Percentiles rank a stretch among this genome's conserved stretches.
Evolutionary conservation across 169 alveolate genomes (phyloP).

Genomic region (Ichthyophthirius multifiliis): DNA sequence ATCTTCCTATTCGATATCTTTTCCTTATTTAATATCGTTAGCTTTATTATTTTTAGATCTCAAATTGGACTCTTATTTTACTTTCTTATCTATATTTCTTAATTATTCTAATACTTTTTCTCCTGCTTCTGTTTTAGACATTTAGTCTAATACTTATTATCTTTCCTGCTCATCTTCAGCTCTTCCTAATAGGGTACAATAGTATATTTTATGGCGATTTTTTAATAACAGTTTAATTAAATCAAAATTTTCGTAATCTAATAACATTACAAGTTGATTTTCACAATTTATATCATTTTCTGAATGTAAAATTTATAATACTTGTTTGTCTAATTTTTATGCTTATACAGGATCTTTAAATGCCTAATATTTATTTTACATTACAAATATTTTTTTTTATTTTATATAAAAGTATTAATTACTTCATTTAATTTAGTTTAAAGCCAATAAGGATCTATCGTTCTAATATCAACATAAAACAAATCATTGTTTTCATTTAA

Average conservation of each 20-base stretch:
- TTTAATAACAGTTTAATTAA: conserved; percentile 23
- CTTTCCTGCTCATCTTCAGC: conserved; percentile 93
- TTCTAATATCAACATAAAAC: conserved; percentile 55
- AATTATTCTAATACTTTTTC: conserved; percentile 58
- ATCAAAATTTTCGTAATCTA: conserved; percentile 93
- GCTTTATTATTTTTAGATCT: conserved; percentile 23
- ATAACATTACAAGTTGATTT: conserved; percentile 84
- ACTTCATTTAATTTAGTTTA: conserved; percentile 90
- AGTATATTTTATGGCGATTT: conserved; percentile 90
- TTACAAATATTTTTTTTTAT: conserved; percentile 78
- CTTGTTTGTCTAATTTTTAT: neutral
- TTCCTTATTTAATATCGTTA: neutral
- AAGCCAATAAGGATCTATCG: conserved; percentile 95
- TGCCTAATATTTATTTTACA: conserved; percentile 64
- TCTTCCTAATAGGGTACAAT: conserved; percentile 92
- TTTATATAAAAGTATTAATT: conserved; percentile 74
- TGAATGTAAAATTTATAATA: conserved; percentile 57
- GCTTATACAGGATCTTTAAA: conserved; percentile 75
- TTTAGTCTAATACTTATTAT: conserved; percentile 69
- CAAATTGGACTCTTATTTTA: neutral
- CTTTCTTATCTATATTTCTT: conserved; percentile 2
- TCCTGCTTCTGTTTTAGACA: conserved; percentile 85
- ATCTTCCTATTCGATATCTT: no score
- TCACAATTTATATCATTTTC: conserved; percentile 75
- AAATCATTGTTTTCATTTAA: conserved; percentile 20